Percentiles rank a stretch among this genome's conserved stretches.
phyloP scores from a whole-genome alignment of 495 filamentous ascomycete genomes.

The Aspergillus nidulans region DNA sequence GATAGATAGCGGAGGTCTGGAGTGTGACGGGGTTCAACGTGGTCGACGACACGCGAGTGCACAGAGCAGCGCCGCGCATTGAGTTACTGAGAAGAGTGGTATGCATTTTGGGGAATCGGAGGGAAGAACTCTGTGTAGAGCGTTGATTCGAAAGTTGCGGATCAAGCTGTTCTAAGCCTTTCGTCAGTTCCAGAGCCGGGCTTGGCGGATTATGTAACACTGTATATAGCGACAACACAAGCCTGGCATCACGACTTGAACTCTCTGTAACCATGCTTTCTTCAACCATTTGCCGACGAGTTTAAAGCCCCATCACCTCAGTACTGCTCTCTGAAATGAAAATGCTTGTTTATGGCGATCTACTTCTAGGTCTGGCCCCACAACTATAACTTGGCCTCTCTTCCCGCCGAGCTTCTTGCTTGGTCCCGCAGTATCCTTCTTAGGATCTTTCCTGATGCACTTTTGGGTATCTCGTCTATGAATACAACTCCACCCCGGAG shows the following conservation, averaged over 20 bases:
- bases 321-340: too few relatives aligned
- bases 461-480: conserved; percentile 18
- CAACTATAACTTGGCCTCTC: conserved; percentile 13
- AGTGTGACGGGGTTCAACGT: conserved; percentile 20
- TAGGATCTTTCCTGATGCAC: conserved; percentile 17
- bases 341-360: not conserved
- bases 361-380: not conserved
- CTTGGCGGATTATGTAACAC: conserved; percentile 20
- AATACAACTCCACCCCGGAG: conserved; percentile 17
- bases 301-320: too few relatives aligned
- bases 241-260: too few relatives aligned
- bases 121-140: not conserved
- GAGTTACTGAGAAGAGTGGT: conserved; percentile 24
- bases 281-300: too few relatives aligned
- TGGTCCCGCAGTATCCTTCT: conserved; percentile 13
- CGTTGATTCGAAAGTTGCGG: conserved; percentile 2
- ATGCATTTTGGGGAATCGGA: conserved; percentile 19
- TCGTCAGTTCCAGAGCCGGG: conserved; percentile 3
- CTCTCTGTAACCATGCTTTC: too few relatives aligned
- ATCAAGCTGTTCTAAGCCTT: conserved; percentile 12
- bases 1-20: conserved; percentile 19
- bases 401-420: conserved; percentile 5
- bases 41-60: conserved; percentile 23
- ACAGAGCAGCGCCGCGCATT: conserved; percentile 27
- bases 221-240: not conserved